Percentiles rank a stretch among this genome's conserved stretches.
phyloP scores from a whole-genome alignment of 768 basidiomycete species.

The Serendipita sp. region DNA sequence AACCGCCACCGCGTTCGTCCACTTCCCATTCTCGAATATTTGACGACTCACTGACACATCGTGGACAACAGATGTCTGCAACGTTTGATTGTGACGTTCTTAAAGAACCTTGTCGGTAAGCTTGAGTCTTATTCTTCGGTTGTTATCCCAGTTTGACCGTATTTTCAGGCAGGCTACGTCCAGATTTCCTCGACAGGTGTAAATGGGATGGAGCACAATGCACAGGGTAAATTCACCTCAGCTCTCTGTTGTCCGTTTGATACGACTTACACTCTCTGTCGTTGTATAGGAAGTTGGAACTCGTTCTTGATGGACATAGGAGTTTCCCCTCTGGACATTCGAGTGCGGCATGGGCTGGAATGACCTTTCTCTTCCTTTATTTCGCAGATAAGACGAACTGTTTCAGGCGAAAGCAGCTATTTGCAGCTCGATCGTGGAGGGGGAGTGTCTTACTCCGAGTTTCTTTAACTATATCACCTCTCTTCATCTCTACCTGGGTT shows the following conservation, averaged over 20 bases:
- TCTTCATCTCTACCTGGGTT: slow-evolving; percentile 44
- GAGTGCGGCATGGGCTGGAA: slow-evolving; percentile 47
- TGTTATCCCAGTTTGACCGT: background rate
- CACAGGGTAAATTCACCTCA: slow-evolving; percentile 30
- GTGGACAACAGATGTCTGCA: slow-evolving; percentile 27
- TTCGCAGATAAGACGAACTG: slow-evolving; percentile 41
- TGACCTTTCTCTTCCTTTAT: slow-evolving; percentile 46
- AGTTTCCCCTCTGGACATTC: slow-evolving; percentile 62
- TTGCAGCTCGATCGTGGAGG: slow-evolving; percentile 21
- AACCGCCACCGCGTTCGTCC: slow-evolving; percentile 24
- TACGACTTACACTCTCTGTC: background rate
- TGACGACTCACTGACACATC: background rate
- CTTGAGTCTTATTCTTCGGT: background rate
- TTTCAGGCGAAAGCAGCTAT: slow-evolving; percentile 24
- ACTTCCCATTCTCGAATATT: slow-evolving; percentile 18
- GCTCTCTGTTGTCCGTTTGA: background rate
- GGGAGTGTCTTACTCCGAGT: slow-evolving; percentile 35
- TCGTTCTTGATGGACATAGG: slow-evolving; percentile 28
- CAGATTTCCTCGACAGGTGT: slow-evolving; percentile 52
- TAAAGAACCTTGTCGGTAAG: slow-evolving; percentile 46
- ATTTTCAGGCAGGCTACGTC: slow-evolving; percentile 32
- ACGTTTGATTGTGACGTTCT: slow-evolving; percentile 30
- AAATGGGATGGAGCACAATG: slow-evolving; percentile 41
- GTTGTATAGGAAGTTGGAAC: slow-evolving; percentile 18
- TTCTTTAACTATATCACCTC: slow-evolving; percentile 33